Evolutionary conservation across 345 rosid genomes (phyloP), one percentile per base, ranked within the genome.

Genomic region (Aethionema arabicum): DNA sequence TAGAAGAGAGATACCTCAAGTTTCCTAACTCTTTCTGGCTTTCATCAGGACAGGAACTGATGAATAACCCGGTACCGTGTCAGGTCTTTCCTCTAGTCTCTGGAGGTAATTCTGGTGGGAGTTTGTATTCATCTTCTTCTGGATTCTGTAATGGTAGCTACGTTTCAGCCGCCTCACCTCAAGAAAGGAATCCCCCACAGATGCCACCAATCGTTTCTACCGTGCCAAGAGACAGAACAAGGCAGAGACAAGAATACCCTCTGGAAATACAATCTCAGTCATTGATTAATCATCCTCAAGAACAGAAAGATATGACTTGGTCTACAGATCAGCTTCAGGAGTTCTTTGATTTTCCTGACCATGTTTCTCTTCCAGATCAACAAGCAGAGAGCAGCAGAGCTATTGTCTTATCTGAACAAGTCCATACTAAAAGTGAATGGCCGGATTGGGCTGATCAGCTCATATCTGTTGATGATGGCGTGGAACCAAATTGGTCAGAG

Each of bases 401-500:
- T 66, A 72, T 65, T 54, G 56, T 77, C 65, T 49, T 55, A 37
- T 67, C 82, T 14, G 80, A 73, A 51, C 79, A 76, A 56, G 75
- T 77, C 37, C 47, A 66, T 29, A 77, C 67, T 69, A 74, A 78
- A 72, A 56, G 56, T 30, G 79, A 84, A 50, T 86, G 84, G 93
- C 77, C 70, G 42, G 85, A 84, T 49, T 86, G 89, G 91, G 83
- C 88, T 0, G 81, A 86, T 74, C 82, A 75, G 52, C 66, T 83
- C 70, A 80, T 86, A 32, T 76, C 87, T 61, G 85, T 72, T 53
- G 87, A 78, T 73, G 90, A 80, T 74, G 74, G 74, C 33, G 60
- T 72, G 15, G 92, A 80, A 14, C 77, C 85, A 31, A 76, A 83
- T 51, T 92, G 96, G 95, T 73, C 81, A 12, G 89, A 82, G 66